phyloP scores from a whole-genome alignment of 169 alveolate species.

The Plasmodium yoelii region DNA sequence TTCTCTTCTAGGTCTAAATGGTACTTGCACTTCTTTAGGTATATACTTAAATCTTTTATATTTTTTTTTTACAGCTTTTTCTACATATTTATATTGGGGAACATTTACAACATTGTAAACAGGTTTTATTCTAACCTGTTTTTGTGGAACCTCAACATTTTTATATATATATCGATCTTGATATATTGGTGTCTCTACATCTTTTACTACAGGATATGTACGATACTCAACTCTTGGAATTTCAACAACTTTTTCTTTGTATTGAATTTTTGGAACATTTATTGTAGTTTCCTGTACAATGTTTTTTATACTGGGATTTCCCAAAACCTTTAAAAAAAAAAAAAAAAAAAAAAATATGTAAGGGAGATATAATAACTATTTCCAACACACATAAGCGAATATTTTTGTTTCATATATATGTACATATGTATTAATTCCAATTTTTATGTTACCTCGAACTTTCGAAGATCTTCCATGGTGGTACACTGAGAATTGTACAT shows the following conservation, averaged over 20 bases:
- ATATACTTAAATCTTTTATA: slow-evolving; percentile 64
- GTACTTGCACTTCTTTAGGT: slow-evolving; percentile 72
- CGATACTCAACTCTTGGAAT: slow-evolving; percentile 70
- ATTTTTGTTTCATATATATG: background rate
- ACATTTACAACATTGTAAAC: slow-evolving; percentile 71
- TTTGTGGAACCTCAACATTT: slow-evolving; percentile 65
- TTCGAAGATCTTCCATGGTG: slow-evolving; percentile 40
- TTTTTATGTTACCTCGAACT: slow-evolving; percentile 28
- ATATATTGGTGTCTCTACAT: slow-evolving; percentile 67
- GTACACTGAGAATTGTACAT: slow-evolving; percentile 20
- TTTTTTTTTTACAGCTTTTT: slow-evolving; percentile 67
- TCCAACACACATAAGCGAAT: background rate
- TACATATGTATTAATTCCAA: background rate
- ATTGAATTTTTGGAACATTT: slow-evolving; percentile 63
- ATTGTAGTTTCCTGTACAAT: slow-evolving; percentile 74
- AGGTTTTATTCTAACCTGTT: slow-evolving; percentile 51
- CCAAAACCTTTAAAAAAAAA: slow-evolving; percentile 14
- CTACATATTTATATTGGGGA: slow-evolving; percentile 56
- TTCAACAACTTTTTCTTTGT: slow-evolving; percentile 55
- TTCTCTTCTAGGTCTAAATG: slow-evolving; percentile 78
- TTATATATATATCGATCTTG: slow-evolving; percentile 60
- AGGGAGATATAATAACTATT: background rate
- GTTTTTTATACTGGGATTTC: slow-evolving; percentile 44
- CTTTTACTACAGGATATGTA: slow-evolving; percentile 58
- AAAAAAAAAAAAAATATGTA: background rate